These are phyloP conservation scores for Protomyces inundatus DNA, from an alignment of 1,139 yeast species.

Conservation along the genomic window DNA sequence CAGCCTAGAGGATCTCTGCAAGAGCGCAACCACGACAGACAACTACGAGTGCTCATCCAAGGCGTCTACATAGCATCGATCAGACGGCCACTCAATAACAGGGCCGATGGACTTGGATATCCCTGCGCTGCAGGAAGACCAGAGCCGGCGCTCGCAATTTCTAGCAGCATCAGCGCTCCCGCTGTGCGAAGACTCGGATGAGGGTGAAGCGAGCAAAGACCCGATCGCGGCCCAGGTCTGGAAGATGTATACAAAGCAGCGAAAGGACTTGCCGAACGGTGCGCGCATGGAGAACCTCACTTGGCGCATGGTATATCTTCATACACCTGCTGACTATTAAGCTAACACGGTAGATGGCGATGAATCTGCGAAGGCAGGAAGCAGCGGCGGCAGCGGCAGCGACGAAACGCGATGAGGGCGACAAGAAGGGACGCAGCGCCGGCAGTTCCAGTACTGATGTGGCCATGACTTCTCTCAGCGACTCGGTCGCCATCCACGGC, in stretches of 20 bases:
- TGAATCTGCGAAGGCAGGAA: constrained; percentile 41
- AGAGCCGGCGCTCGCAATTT: neutral
- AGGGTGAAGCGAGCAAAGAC: constrained; percentile 19
- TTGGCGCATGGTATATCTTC: constrained; percentile 58
- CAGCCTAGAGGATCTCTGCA: too few species aligned
- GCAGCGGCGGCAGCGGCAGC: neutral
- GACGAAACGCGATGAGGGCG: neutral
- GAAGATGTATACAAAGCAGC: constrained; percentile 75
- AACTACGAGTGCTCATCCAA: too few species aligned
- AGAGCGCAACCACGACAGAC: too few species aligned
- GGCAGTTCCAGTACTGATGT: constrained; percentile 1
- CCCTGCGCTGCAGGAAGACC: neutral
- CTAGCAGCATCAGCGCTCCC: neutral
- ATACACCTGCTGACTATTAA: neutral
- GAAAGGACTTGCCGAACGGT: constrained; percentile 69
- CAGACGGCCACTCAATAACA: neutral
- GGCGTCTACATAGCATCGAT: too few species aligned
- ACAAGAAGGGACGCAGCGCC: neutral
- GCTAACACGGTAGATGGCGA: constrained; percentile 46
- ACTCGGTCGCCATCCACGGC: constrained; percentile 8
- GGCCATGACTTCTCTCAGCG: neutral
- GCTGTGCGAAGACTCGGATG: neutral
- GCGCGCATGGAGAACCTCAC: constrained; percentile 74
- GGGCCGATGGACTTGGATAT: neutral
- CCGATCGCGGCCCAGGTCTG: constrained; percentile 45